phyloP scores from a whole-genome alignment of 2,329 filamentous ascomycete genomes.

The Aspergillus candidus region DNA sequence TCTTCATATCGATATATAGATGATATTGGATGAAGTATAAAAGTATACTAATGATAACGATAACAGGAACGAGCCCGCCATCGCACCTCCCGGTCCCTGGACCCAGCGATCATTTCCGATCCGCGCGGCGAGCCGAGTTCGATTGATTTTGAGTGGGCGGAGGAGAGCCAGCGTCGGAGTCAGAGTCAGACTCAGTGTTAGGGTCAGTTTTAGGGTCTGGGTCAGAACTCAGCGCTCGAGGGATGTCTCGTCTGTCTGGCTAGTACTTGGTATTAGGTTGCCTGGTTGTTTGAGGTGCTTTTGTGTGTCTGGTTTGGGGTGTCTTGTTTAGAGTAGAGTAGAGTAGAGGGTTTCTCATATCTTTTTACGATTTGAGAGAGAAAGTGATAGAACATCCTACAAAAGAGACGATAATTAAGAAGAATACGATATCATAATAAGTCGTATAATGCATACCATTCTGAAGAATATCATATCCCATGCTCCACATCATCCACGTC shows the following conservation, averaged over 20 bases:
- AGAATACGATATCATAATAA: background rate
- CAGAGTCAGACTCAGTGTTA: constrained; percentile 9
- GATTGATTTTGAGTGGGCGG: constrained; percentile 23
- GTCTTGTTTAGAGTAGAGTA: too few relatives aligned
- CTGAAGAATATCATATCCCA: too few relatives aligned
- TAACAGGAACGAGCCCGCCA: constrained; percentile 22
- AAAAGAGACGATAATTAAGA: too few relatives aligned
- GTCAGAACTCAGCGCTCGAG: background rate
- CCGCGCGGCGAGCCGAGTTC: constrained; percentile 21
- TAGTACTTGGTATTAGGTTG: background rate
- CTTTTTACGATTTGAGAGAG: too few relatives aligned
- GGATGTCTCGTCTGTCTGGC: background rate
- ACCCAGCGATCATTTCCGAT: constrained; percentile 25
- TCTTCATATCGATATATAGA: too few relatives aligned
- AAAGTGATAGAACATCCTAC: too few relatives aligned
- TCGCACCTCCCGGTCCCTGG: constrained; percentile 17
- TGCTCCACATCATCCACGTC: constrained; percentile 58
- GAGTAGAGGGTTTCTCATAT: too few relatives aligned
- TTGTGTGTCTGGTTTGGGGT: too few relatives aligned
- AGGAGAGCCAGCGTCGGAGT: constrained; percentile 12
- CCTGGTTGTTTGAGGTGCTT: too few relatives aligned
- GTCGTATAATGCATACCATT: background rate
- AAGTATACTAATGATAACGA: constrained; percentile 1
- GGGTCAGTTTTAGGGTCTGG: too few relatives aligned
- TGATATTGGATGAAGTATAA: background rate